These are phyloP conservation scores for Dipodascopsis uninucleata DNA, from an alignment of 805 yeast genomes.

Conservation along the genomic window DNA sequence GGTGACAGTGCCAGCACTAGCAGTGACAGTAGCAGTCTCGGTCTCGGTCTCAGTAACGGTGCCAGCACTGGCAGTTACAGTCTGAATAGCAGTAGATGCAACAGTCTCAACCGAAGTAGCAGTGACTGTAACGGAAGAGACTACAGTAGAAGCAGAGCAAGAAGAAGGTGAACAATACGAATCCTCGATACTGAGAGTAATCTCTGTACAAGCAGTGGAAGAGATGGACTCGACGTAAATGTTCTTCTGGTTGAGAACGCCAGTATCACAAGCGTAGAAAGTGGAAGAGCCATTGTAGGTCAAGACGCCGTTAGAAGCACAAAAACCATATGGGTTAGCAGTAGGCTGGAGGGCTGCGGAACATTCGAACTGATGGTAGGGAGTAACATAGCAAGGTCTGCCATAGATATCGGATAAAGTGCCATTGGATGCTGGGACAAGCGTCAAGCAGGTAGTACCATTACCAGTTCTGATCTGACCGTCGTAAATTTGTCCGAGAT, in stretches of 20 bases:
- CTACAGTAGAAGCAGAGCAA: slow-evolving; percentile 17
- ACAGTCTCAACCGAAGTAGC: slow-evolving; percentile 8
- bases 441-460: slow-evolving; percentile 18
- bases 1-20: slow-evolving; percentile 1
- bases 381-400: slow-evolving; percentile 28
- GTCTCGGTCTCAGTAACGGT: slow-evolving; percentile 5
- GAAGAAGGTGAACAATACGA: slow-evolving; percentile 15
- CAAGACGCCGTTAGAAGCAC: slow-evolving; percentile 15
- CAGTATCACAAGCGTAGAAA: slow-evolving; percentile 28
- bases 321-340: slow-evolving; percentile 26
- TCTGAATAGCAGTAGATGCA: slow-evolving; percentile 1
- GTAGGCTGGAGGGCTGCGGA: slow-evolving; percentile 25
- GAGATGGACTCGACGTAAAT: slow-evolving; percentile 24
- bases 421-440: slow-evolving; percentile 16
- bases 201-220: slow-evolving; percentile 20
- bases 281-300: slow-evolving; percentile 24
- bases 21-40: slow-evolving; percentile 1
- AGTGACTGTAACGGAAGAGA: slow-evolving; percentile 6
- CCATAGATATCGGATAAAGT: slow-evolving; percentile 24
- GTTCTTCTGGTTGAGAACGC: slow-evolving; percentile 22
- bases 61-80: too few species aligned
- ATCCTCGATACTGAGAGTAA: slow-evolving; percentile 13
- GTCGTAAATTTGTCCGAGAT: slow-evolving; percentile 26
- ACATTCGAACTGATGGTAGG: slow-evolving; percentile 28
- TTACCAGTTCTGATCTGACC: slow-evolving; percentile 28